These are phyloP conservation scores for Sparassis latifolia DNA, from an alignment of 1,284 basidiomycete species.

Conservation along the genomic window DNA sequence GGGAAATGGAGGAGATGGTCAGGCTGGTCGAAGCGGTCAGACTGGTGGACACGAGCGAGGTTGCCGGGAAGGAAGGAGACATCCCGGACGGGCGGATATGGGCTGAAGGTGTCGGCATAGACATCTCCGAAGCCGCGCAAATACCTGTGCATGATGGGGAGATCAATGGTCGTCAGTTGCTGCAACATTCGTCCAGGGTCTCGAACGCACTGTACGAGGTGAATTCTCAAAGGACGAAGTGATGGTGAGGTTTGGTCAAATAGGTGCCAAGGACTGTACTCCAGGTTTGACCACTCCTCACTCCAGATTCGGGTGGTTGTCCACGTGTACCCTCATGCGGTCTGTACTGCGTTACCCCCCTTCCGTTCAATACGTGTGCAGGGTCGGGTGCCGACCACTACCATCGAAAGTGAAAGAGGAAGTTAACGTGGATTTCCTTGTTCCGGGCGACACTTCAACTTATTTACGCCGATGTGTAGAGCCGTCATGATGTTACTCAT, in stretches of 20 bases:
- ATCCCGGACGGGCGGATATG: conserved; percentile 42
- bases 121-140: conserved; percentile 18
- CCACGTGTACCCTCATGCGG: too few species aligned
- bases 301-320: too few species aligned
- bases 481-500: too few species aligned
- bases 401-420: too few species aligned
- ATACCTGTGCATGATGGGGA: conserved; percentile 6
- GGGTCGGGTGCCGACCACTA: too few species aligned
- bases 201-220: conserved; percentile 38
- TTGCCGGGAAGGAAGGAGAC: conserved; percentile 10
- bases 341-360: too few species aligned
- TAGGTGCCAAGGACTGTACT: too few species aligned
- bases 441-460: too few species aligned
- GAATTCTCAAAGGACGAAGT: conserved; percentile 32
- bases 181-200: conserved; percentile 44
- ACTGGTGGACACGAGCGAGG: conserved; percentile 37
- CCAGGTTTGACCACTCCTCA: too few species aligned
- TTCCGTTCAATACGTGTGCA: too few species aligned
- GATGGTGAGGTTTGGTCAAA: neutral
- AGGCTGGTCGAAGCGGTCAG: conserved; percentile 74
- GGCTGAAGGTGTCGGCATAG: conserved; percentile 32
- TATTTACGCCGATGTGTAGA: too few species aligned
- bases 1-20: conserved; percentile 62
- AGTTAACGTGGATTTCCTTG: too few species aligned
- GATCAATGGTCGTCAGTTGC: conserved; percentile 35